Base-by-base conservation (phyloP, 495 filamentous ascomycete genomes). In the Choiromyces venosus region DNA sequence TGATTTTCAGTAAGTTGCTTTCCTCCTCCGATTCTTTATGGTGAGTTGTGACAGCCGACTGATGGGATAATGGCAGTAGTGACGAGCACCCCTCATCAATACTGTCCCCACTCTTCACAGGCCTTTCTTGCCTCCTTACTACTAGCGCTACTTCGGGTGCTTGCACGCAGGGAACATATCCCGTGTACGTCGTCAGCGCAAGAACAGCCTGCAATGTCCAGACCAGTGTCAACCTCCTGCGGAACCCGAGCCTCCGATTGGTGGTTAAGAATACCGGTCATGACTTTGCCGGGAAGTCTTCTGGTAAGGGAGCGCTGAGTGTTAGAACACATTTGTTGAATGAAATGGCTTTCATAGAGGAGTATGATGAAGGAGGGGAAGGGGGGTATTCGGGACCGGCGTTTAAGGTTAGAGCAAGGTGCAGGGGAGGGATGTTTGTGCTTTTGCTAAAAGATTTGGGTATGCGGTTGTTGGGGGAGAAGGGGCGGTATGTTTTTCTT, bases 261-360 rank as follows among this genome's bases (percentile, higher is more conserved):
- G 83, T 88, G 0, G 84, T 75, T 70, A 91, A 90, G 84, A 92
- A 91, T 74, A 93, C 90, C 2, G 90, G 91, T 37, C 90, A 91
- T 74, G 88, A 90, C 77, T 89, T 87, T 82, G 82, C 81, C 42
- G 88, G 87, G 70, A 89, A 88, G 81, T 86, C 80, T 2, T 74
- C 75, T 2, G 85, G 84, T 37, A 76, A 78, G 37, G 87, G 88
- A 38, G 83, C 87, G 0, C 81, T 92, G 37, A 83, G 85, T 44
- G 84, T 92, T 72, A 90, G 89, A 84, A 92, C 89, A 9, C 89
- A 91, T 74, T 78, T 84, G 69, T 84, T 92, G 76, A 87, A 90
- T 78, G 73, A 74, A 38, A 78, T 85, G 56, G 73, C 81, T 39
- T 76, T 76, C 70, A 78, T 79, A 42, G 73, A 71, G 4, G 72